Base-by-base conservation (phyloP, 352 stramenopile species). In the Halophytophthora polymorphica region DNA sequence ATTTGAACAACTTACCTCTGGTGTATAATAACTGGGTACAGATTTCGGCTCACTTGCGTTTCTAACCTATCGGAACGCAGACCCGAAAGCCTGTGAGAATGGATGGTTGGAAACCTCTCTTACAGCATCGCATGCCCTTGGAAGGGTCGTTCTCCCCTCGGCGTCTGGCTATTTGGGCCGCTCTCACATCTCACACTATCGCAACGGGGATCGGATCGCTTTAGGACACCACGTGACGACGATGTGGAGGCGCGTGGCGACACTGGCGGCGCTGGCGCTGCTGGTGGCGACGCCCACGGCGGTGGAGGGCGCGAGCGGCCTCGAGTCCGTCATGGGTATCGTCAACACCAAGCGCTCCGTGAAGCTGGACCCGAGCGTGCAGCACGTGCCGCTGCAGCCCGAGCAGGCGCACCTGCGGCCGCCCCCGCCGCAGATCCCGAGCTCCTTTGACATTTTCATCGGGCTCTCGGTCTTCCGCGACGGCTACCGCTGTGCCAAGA, bases 401-500 rank as follows among this genome's bases (percentile, higher is more conserved):
- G 17, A 56, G 28, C 54, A 66, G 19, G 22, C 61, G 5, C 54
- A 79, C 7, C 49, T 90, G 39, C 73, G 77, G 3, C 83, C 83
- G 39, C 80, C 74, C 10, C 77, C 77, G 22, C 58, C 73, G 21
- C 73, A 74, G 41, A 66, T 87, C 33, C 72, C 78, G 11, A 40
- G 48, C 8, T 62, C 49, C n/a, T 83, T 76, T 51, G 69, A 90
- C 52, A 64, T 85, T 43, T 90, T 89, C 50, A 61, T 93, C 8
- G 83, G 83, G 0, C 64, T 92, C 33, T 92, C 83, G 33, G 78
- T 91, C 29, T 94, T 94, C 54, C 79, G 83, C 18, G 83, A 94
- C 40, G 78, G 77, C 48, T 86, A 82, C 46, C 81, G 83, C 14
- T 94, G 83, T 46, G 83, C 66, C 22, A 88, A 88, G 54, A 94